Percentiles rank a stretch among this genome's conserved stretches.
Conservation (phyloP, 2,329 filamentous ascomycete genomes). For the Calonectria naviculata region DNA sequence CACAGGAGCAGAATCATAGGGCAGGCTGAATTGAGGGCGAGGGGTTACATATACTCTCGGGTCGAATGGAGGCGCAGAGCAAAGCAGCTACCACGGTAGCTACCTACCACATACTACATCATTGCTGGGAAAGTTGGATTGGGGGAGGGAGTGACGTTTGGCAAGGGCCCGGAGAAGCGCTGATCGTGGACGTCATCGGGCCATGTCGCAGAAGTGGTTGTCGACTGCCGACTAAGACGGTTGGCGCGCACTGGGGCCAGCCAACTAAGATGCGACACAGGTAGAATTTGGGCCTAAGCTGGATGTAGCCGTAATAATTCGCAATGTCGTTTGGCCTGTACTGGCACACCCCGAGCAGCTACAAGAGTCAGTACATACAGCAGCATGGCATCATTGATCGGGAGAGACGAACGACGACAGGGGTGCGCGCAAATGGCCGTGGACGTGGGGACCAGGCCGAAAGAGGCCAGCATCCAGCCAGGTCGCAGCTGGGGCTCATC, state of each 20-base stretch:
- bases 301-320: neutral
- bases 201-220: slow-evolving; percentile 22
- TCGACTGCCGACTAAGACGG: neutral
- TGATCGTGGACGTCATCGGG: slow-evolving; percentile 49
- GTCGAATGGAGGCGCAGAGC: neutral
- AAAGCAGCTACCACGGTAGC: neutral
- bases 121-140: slow-evolving; percentile 17
- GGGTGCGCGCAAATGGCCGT: neutral
- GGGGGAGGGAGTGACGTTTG: slow-evolving; percentile 47
- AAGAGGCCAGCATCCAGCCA: slow-evolving; percentile 2
- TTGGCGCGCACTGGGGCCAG: neutral
- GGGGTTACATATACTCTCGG: slow-evolving; percentile 40
- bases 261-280: slow-evolving; percentile 1
- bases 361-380: neutral
- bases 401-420: neutral
- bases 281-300: neutral
- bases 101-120: slow-evolving; percentile 1
- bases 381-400: neutral
- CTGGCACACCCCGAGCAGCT: neutral
- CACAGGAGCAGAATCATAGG: neutral
- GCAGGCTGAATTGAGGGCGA: neutral
- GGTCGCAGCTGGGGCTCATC: neutral
- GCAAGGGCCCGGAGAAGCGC: slow-evolving; percentile 34
- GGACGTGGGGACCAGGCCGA: neutral
- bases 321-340: neutral